These are phyloP conservation scores for Gymnopus androsaceus DNA, from an alignment of 1,284 basidiomycete genomes.

Conservation along the genomic window DNA sequence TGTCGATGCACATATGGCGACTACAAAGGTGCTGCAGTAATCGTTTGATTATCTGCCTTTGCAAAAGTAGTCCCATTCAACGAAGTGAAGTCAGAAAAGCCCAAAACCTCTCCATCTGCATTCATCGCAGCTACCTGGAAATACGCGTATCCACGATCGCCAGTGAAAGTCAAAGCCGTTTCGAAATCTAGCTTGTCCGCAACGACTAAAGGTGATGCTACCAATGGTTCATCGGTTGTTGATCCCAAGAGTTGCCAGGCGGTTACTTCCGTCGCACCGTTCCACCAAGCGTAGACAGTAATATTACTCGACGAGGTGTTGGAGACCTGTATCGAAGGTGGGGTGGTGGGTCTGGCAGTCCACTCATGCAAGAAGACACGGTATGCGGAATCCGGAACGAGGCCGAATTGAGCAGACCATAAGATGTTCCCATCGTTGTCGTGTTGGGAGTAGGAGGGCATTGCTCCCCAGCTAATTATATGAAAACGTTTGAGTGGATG, in stretches of 20 bases:
- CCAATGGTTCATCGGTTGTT: background rate
- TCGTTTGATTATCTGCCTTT: slow-evolving; percentile 2
- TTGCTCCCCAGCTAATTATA: slow-evolving; percentile 15
- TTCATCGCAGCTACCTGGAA: slow-evolving; percentile 12
- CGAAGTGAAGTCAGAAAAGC: background rate
- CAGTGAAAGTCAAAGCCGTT: slow-evolving; percentile 9
- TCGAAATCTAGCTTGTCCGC: slow-evolving; percentile 10
- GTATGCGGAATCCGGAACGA: too few relatives aligned
- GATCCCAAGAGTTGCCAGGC: slow-evolving; percentile 13
- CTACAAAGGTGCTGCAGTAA: background rate
- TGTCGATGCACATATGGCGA: too few relatives aligned
- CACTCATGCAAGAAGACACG: slow-evolving; percentile 10
- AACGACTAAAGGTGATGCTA: background rate
- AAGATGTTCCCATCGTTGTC: slow-evolving; percentile 6
- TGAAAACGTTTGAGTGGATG: background rate
- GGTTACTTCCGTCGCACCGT: slow-evolving; percentile 10
- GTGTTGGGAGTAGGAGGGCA: slow-evolving; percentile 15
- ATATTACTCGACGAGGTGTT: background rate
- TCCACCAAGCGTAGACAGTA: slow-evolving; percentile 15
- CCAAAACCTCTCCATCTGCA: background rate
- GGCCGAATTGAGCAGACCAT: slow-evolving; percentile 16
- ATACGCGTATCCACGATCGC: background rate
- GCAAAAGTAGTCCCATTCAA: background rate
- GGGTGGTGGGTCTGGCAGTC: slow-evolving; percentile 7
- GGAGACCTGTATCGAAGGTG: slow-evolving; percentile 7